Evolutionary conservation across 75 land plant genomes (phyloP).

Genomic region (Pinus albicaulis): DNA sequence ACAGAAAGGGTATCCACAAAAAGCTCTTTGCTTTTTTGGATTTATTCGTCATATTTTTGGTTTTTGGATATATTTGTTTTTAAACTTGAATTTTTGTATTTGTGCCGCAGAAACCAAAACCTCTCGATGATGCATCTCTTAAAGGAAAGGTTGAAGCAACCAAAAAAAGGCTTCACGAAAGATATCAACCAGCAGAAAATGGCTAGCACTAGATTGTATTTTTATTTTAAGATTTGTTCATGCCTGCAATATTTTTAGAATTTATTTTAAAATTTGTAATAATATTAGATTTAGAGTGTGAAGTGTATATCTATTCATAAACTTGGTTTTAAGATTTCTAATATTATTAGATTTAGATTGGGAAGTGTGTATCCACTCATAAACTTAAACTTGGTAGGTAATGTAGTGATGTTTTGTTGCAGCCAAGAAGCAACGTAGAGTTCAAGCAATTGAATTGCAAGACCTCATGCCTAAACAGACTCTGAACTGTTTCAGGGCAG

Average conservation of each 20-base stretch:
- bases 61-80: neutral
- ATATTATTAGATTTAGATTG: no score
- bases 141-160: slow-evolving; percentile 61
- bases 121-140: slow-evolving; percentile 25
- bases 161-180: slow-evolving; percentile 79
- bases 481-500: neutral
- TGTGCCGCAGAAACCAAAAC: slow-evolving; percentile 23
- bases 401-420: slow-evolving; percentile 4
- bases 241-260: neutral
- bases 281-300: no score
- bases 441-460: slow-evolving; percentile 72
- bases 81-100: neutral
- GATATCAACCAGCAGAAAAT: slow-evolving; percentile 74
- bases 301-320: neutral
- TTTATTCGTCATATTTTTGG: no score
- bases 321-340: no score
- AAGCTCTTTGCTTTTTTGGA: neutral
- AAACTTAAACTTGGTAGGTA: neutral
- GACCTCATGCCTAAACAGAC: slow-evolving; percentile 66
- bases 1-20: neutral
- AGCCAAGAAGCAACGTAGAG: slow-evolving; percentile 88
- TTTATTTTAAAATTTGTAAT: no score
- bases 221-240: neutral
- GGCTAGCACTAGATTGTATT: slow-evolving; percentile 34
- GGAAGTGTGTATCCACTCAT: neutral